phyloP scores from a whole-genome alignment of 208 protist genomes.

The Wallacemonas collosoma region DNA sequence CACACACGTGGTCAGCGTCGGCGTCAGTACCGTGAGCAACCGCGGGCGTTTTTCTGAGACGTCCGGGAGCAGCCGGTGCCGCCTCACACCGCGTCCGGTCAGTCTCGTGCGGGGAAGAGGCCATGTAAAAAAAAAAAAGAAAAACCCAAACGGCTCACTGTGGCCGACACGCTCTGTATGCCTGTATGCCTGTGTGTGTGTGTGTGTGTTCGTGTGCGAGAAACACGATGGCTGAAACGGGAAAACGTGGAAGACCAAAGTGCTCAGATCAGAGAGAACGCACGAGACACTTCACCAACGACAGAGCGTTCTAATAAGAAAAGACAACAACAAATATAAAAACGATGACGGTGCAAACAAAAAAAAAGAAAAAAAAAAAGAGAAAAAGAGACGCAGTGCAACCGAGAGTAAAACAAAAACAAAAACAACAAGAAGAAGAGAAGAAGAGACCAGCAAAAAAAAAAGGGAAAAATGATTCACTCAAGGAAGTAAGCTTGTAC shows the following conservation, averaged over 20 bases:
- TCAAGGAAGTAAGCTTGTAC: not conserved
- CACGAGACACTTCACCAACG: no score
- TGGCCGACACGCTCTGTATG: no score
- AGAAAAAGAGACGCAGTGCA: slow-evolving; percentile 11
- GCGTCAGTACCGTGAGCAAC: not conserved
- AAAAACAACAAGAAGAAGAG: slow-evolving; percentile 2
- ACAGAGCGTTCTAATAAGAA: not conserved
- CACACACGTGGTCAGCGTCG: not conserved
- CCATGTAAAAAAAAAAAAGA: no score
- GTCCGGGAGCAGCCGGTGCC: not conserved
- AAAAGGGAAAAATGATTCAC: not conserved
- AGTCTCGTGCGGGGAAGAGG: no score
- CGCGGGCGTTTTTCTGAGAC: not conserved
- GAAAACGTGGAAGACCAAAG: not conserved
- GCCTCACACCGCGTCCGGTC: not conserved
- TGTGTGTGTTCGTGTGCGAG: no score
- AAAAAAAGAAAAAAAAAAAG: slow-evolving; percentile 8
- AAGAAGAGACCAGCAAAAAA: slow-evolving; percentile 8
- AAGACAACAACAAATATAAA: not conserved
- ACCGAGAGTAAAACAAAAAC: not conserved
- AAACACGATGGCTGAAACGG: no score
- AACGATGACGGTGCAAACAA: not conserved
- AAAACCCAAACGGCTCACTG: no score
- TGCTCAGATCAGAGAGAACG: not conserved
- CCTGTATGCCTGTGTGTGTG: no score